Conservation (phyloP, 352 stramenopile species). For the Thalassiosira mediterranea region DNA sequence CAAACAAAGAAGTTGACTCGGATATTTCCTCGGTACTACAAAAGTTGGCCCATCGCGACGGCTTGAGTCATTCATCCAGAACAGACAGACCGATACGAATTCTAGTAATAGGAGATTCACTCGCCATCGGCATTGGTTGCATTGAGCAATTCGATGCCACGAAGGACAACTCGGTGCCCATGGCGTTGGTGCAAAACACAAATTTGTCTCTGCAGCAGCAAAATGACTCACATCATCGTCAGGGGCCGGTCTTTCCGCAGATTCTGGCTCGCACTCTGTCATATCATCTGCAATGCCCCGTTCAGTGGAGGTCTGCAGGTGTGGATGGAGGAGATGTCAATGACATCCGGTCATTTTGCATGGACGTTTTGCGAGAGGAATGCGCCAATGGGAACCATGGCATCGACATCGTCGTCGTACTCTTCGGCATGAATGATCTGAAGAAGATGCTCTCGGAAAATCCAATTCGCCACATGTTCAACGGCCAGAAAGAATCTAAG, state of each 20-base stretch:
- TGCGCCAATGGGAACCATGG: background rate
- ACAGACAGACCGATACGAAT: slow-evolving; percentile 40
- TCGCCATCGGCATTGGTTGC: slow-evolving; percentile 56
- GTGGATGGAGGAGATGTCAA: slow-evolving; percentile 57
- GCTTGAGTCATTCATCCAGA: no score
- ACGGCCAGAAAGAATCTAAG: slow-evolving; percentile 1
- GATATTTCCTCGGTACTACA: no score
- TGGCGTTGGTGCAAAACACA: slow-evolving; percentile 33
- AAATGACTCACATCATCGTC: slow-evolving; percentile 12
- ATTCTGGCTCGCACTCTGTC: slow-evolving; percentile 52
- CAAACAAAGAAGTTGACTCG: no score
- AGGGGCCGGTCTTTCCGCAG: slow-evolving; percentile 54
- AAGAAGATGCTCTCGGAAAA: slow-evolving; percentile 55
- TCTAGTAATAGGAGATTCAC: slow-evolving; percentile 62
- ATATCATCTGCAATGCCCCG: slow-evolving; percentile 18
- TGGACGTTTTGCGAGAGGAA: slow-evolving; percentile 56
- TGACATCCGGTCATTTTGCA: slow-evolving; percentile 52
- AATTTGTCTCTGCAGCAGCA: background rate
- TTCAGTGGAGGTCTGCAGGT: slow-evolving; percentile 57
- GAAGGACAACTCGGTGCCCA: slow-evolving; percentile 49
- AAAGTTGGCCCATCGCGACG: no score
- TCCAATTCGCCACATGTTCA: slow-evolving; percentile 24
- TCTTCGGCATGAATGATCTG: slow-evolving; percentile 67
- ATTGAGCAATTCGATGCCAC: slow-evolving; percentile 55
- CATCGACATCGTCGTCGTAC: slow-evolving; percentile 51